Conservation (phyloP, 2,329 filamentous ascomycete genomes). For the Aspergillus aculeatinus region DNA sequence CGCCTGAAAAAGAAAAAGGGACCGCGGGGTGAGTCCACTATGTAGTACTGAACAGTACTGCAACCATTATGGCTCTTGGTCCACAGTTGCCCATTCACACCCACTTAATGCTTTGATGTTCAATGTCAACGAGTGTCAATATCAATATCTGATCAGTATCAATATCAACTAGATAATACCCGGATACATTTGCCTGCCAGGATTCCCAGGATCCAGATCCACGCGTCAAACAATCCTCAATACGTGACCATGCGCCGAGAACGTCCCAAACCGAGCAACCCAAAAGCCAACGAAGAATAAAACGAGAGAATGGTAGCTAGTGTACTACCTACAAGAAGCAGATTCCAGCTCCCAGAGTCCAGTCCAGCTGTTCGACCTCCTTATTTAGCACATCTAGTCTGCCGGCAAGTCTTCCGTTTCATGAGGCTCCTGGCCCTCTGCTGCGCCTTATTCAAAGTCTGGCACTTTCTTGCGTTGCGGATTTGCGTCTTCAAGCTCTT, state of each 20-base stretch:
- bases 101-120: not conserved
- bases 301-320: not conserved
- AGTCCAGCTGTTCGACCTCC: conserved; percentile 1
- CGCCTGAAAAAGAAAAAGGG: not conserved
- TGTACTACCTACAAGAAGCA: not conserved
- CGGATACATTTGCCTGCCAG: conserved; percentile 14
- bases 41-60: not conserved
- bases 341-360: not conserved
- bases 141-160: not conserved
- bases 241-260: conserved; percentile 6
- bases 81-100: not conserved
- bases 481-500: conserved; percentile 28
- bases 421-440: conserved; percentile 33
- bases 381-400: conserved; percentile 8
- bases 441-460: conserved; percentile 36
- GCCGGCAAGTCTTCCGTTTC: conserved; percentile 20
- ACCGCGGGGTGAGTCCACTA: not conserved
- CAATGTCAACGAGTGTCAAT: no score
- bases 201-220: conserved; percentile 6
- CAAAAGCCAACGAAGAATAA: conserved; percentile 10
- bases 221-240: conserved; percentile 7
- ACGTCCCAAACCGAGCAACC: conserved; percentile 13
- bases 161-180: conserved; percentile 7
- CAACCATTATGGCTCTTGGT: no score
- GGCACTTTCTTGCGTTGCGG: conserved; percentile 28